Evolutionary conservation across 2,329 filamentous ascomycete species (phyloP), one percentile per base, ranked within the genome.

Genomic region (Whalleya microplaca): DNA sequence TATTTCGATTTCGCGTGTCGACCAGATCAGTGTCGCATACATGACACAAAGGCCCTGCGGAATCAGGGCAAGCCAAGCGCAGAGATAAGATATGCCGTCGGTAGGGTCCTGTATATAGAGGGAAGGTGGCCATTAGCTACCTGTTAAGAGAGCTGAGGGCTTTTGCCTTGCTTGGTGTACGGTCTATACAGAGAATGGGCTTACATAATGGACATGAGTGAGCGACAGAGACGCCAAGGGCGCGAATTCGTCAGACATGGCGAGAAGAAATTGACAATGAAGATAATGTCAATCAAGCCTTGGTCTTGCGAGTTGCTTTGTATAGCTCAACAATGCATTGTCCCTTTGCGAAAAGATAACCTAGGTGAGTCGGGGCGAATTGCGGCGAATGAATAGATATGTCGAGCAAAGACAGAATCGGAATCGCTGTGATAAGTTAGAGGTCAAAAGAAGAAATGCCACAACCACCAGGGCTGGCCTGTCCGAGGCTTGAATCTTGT

Each of bases 201-300:
- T 70, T 78, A 96, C 93, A 82, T 98, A 98, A 79, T 95, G 91
- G 66, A 98, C 93, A 78, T 98, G 94, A 10, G 95, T 98, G 65
- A 99, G 78, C 49, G 94, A 96, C 59, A 99, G 84, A 21, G 94
- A 98, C 49, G 93, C 92, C 55, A 98, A 80, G 41, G 90, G 86
- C 41, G 71, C 70, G 21, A 73, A 63, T 61, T 81, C 77, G 66
- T 75, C 73, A 27, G 74, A 67, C 75, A 78, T 78, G 41, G 47
- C 44, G 32, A 29, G 27, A n/a, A 16, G 21, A 32, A 45, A 18
- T 19, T 16, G 7, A 32, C 32, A 18, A 32, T 45, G 45, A 45
- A 55, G 58, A 46, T 21, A 14, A 37, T 2, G 27, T 42, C 48
- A 37, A 40, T 32, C 45, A 41, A 48, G 41, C 49, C 53, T 41